These are phyloP conservation scores for Truncatella angustata DNA, from an alignment of 2,329 filamentous ascomycete genomes.

Conservation along the genomic window DNA sequence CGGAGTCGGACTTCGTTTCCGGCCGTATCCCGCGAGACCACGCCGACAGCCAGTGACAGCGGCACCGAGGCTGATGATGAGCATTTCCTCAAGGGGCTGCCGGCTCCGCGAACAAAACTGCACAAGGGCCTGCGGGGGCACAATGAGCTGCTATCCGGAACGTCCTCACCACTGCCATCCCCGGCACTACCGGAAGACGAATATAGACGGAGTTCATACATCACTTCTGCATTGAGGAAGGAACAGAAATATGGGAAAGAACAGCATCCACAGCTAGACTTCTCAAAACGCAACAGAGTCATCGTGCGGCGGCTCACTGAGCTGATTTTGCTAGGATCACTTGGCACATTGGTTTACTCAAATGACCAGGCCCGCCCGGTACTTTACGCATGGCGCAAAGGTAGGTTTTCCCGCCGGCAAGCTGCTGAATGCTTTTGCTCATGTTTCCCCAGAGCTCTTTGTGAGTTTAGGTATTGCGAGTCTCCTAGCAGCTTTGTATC, in stretches of 20 bases:
- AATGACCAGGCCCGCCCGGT: slow-evolving; percentile 47
- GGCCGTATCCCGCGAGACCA: slow-evolving; percentile 48
- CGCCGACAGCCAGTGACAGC: slow-evolving; percentile 77
- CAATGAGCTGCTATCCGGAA: slow-evolving; percentile 52
- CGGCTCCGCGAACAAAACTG: slow-evolving; percentile 69
- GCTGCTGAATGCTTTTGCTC: slow-evolving; percentile 12
- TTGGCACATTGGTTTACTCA: slow-evolving; percentile 46
- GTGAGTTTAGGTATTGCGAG: slow-evolving; percentile 32
- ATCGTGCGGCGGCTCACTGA: slow-evolving; percentile 53
- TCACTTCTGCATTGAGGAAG: slow-evolving; percentile 19
- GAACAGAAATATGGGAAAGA: slow-evolving; percentile 21
- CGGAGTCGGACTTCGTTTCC: slow-evolving; percentile 21
- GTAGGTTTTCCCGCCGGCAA: slow-evolving; percentile 31
- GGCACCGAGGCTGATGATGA: slow-evolving; percentile 96
- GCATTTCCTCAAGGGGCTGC: slow-evolving; percentile 79
- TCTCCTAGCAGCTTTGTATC: slow-evolving; percentile 52
- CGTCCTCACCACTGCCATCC: slow-evolving; percentile 54
- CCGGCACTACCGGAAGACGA: slow-evolving; percentile 45
- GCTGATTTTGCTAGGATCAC: slow-evolving; percentile 45
- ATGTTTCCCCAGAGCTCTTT: slow-evolving; percentile 38
- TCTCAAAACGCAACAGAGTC: slow-evolving; percentile 45
- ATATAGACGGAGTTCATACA: slow-evolving; percentile 18
- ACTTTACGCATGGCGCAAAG: slow-evolving; percentile 45
- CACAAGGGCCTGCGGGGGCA: slow-evolving; percentile 75
- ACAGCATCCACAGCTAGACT: slow-evolving; percentile 29